Percentiles rank a stretch among this genome's conserved stretches.
Evolutionary conservation across 2,329 filamentous ascomycete genomes (phyloP).

Genomic region (Aspergillus floridensis): DNA sequence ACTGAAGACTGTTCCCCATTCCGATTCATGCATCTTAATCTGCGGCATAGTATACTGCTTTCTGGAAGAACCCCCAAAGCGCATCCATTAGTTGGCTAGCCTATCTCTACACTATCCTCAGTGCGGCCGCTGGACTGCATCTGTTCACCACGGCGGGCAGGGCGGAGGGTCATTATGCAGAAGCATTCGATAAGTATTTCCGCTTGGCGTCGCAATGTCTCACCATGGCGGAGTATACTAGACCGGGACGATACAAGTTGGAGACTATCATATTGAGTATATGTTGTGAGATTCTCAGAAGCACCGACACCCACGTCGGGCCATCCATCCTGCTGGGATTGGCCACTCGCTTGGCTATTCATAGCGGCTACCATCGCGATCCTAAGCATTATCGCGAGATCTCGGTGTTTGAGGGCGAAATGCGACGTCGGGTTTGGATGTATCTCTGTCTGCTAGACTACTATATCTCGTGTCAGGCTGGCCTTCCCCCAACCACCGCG

Average conservation of each 20-base stretch:
- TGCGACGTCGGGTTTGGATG: constrained; percentile 41
- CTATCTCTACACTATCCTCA: constrained; percentile 19
- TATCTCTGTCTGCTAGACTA: constrained; percentile 53
- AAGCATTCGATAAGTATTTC: constrained; percentile 39
- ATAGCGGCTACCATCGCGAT: constrained; percentile 59
- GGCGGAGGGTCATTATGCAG: constrained; percentile 9
- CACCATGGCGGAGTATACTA: constrained; percentile 22
- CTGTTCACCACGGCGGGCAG: constrained; percentile 13
- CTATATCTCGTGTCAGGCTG: constrained; percentile 60
- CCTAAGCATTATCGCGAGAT: constrained; percentile 51
- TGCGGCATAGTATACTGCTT: constrained; percentile 15
- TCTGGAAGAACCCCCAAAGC: constrained; percentile 17
- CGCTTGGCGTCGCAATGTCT: constrained; percentile 34
- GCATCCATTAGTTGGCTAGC: constrained; percentile 19
- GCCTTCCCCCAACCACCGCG: constrained; percentile 58
- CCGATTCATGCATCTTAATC: neutral
- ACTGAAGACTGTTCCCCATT: neutral
- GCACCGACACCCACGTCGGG: constrained; percentile 41
- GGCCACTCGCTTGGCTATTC: constrained; percentile 56
- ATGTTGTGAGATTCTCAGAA: constrained; percentile 20
- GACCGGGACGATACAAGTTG: constrained; percentile 24
- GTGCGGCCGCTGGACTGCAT: constrained; percentile 16
- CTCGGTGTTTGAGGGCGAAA: constrained; percentile 56
- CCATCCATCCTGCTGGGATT: constrained; percentile 54
- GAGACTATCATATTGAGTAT: constrained; percentile 22